These are phyloP conservation scores for Termitomyces heimii DNA, from an alignment of 768 basidiomycete genomes.

Conservation along the genomic window DNA sequence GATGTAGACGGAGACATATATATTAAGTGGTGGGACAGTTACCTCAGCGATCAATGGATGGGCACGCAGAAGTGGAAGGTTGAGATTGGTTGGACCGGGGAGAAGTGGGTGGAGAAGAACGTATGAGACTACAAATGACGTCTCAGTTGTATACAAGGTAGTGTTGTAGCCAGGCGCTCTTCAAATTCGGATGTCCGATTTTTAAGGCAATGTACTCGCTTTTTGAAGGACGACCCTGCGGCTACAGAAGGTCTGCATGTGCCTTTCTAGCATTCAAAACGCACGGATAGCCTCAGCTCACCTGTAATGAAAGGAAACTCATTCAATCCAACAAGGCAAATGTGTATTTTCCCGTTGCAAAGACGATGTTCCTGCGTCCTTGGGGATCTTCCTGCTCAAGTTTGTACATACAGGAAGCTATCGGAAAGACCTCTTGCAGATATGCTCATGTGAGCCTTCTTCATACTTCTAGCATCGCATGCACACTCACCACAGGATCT, in stretches of 20 bases:
- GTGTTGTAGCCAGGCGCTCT: background rate
- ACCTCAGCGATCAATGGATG: conserved; percentile 37
- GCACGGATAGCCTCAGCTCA: background rate
- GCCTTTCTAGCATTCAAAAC: background rate
- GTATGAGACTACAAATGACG: background rate
- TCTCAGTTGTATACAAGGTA: background rate
- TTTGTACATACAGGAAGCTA: too few relatives aligned
- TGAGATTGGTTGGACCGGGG: conserved; percentile 26
- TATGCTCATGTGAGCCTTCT: background rate
- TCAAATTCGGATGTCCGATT: background rate
- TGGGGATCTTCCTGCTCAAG: background rate
- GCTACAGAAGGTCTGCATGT: background rate
- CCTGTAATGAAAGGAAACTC: background rate
- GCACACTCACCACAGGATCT: background rate
- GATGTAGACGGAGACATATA: conserved; percentile 32
- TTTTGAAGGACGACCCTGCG: background rate
- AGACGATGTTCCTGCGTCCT: background rate
- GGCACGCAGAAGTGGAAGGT: conserved; percentile 34
- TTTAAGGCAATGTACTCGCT: background rate
- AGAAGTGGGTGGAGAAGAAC: conserved; percentile 33
- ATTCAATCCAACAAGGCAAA: background rate
- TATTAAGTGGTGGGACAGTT: conserved; percentile 39
- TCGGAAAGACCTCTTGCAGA: background rate
- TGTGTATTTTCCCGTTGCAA: background rate
- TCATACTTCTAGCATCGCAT: background rate